These are phyloP conservation scores for Aeschynomene evenia DNA, from an alignment of 306 rosid genomes.

Conservation along the genomic window DNA sequence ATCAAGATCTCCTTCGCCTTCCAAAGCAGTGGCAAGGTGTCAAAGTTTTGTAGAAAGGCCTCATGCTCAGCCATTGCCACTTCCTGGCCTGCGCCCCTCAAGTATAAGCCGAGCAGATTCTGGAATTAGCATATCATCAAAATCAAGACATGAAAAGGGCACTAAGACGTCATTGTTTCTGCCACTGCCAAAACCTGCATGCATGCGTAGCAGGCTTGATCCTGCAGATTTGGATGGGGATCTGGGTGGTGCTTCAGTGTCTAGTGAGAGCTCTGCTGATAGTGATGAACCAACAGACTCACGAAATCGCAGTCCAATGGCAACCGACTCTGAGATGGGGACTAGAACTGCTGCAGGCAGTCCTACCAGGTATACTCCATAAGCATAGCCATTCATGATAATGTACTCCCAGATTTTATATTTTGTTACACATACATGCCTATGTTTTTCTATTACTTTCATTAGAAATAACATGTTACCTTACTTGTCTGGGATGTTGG, in stretches of 20 bases:
- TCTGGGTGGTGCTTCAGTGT: conserved; percentile 60
- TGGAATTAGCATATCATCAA: conserved; percentile 57
- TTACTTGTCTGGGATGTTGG: conserved; percentile 28
- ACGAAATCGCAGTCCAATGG: conserved; percentile 62
- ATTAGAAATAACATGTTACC: conserved; percentile 20
- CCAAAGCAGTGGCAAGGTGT: conserved; percentile 84
- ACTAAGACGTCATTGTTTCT: conserved; percentile 53
- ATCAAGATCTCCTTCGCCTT: conserved; percentile 83
- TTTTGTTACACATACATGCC: conserved; percentile 23
- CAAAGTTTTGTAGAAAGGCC: conserved; percentile 88
- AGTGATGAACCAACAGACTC: conserved; percentile 74
- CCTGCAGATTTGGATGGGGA: conserved; percentile 72
- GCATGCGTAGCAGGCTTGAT: conserved; percentile 57
- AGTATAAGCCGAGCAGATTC: conserved; percentile 65
- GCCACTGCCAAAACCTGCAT: conserved; percentile 72
- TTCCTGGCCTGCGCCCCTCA: conserved; percentile 58
- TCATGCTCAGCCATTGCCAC: conserved; percentile 85
- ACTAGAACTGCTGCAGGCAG: conserved; percentile 59
- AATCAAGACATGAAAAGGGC: conserved; percentile 49
- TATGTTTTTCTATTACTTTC: conserved; percentile 11
- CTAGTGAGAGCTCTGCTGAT: conserved; percentile 67
- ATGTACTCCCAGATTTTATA: conserved; percentile 13
- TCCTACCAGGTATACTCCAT: conserved; percentile 66
- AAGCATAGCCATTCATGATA: neutral
- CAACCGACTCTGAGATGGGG: conserved; percentile 66